phyloP scores from a whole-genome alignment of 306 rosid species.

The Prinsepia uniflora region DNA sequence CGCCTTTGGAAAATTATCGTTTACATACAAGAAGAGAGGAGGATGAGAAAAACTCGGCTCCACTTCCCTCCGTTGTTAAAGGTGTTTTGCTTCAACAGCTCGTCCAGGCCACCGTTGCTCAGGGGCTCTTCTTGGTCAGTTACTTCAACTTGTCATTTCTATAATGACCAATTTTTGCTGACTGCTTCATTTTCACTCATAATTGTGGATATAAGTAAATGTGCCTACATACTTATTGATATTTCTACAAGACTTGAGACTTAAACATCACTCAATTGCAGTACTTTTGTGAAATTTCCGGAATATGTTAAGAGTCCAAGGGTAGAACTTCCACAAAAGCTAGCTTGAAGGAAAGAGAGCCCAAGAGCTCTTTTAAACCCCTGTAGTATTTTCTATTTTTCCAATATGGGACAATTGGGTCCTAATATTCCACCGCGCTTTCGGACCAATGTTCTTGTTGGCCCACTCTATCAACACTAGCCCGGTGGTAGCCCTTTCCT shows the following conservation, averaged over 20 bases:
- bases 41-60: slow-evolving; percentile 61
- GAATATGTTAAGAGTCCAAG: too few species aligned
- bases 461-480: too few species aligned
- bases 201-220: not conserved
- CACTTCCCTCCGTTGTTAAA: slow-evolving; percentile 57
- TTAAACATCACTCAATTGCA: not conserved
- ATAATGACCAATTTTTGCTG: not conserved
- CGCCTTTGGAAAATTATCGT: slow-evolving; percentile 58
- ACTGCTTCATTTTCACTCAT: not conserved
- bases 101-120: slow-evolving; percentile 75
- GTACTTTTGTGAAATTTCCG: not conserved
- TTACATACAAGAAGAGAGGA: slow-evolving; percentile 66
- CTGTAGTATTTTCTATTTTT: too few species aligned
- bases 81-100: slow-evolving; percentile 89
- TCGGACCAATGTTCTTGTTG: too few species aligned
- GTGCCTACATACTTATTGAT: not conserved
- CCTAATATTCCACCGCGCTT: too few species aligned
- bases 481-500: too few species aligned
- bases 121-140: slow-evolving; percentile 60
- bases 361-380: too few species aligned
- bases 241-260: not conserved
- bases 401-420: too few species aligned
- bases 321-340: too few species aligned
- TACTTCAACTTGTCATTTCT: slow-evolving; percentile 1
- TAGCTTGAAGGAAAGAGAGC: too few species aligned